Percentiles rank a stretch among this genome's conserved stretches.
These are phyloP conservation scores for Penicillium sp. DNA, from an alignment of 2,329 filamentous ascomycete genomes.

Conservation along the genomic window DNA sequence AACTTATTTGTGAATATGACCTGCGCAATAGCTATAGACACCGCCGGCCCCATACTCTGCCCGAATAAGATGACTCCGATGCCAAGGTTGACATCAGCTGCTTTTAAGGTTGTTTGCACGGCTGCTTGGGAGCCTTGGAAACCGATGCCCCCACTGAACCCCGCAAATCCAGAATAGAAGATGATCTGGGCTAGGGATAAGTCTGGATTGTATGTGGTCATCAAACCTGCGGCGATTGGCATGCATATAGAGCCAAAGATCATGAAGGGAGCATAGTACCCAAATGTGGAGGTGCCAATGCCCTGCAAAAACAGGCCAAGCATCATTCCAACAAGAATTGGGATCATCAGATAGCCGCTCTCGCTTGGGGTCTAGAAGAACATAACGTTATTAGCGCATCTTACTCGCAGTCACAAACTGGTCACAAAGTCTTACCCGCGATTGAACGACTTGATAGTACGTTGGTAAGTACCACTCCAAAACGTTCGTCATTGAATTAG, in stretches of 20 bases:
- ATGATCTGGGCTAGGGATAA: conserved; percentile 29
- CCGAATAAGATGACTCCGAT: conserved; percentile 37
- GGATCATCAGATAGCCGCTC: conserved; percentile 32
- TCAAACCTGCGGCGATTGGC: conserved; percentile 36
- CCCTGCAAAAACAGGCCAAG: conserved; percentile 23
- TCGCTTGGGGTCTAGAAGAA: conserved; percentile 14
- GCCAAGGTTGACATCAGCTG: conserved; percentile 30
- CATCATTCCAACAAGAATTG: conserved; percentile 27
- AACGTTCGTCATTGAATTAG: conserved; percentile 25
- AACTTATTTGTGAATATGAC: conserved; percentile 56
- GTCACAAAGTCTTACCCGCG: neutral
- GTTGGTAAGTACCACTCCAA: conserved; percentile 35
- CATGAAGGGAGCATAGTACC: conserved; percentile 42
- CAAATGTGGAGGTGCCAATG: conserved; percentile 25
- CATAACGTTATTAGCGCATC: too few relatives aligned
- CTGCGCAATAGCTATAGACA: conserved; percentile 57
- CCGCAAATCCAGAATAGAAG: conserved; percentile 29
- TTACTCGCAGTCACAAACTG: too few relatives aligned
- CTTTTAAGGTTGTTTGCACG: conserved; percentile 30
- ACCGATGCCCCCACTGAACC: conserved; percentile 35
- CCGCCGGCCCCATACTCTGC: conserved; percentile 42
- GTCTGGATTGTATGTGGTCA: conserved; percentile 32
- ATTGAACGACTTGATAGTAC: conserved; percentile 37
- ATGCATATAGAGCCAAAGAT: conserved; percentile 32
- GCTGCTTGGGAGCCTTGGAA: conserved; percentile 33